Evolutionary conservation across 305 asterid genomes (phyloP).

Genomic region (Fraxinus baroniana): DNA sequence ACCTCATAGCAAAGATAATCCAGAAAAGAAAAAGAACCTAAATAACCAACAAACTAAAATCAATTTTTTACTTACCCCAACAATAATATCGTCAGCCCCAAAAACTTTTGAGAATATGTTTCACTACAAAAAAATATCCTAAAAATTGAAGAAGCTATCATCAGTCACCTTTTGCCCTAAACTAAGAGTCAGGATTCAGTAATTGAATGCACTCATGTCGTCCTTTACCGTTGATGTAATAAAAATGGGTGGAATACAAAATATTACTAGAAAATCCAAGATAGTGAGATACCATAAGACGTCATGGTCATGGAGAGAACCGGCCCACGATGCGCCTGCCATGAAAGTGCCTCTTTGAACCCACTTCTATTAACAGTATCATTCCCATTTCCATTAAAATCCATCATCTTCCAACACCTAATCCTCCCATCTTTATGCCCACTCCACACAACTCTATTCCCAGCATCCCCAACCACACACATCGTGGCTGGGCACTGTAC

Average conservation of each 20-base stretch:
- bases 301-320: conserved; percentile 80
- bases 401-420: conserved; percentile 77
- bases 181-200: not conserved
- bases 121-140: not conserved
- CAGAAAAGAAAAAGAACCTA: not conserved
- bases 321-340: conserved; percentile 90
- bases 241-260: conserved; percentile 2
- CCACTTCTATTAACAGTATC: conserved; percentile 29
- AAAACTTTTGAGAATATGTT: not conserved
- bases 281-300: conserved; percentile 55
- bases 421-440: conserved; percentile 91
- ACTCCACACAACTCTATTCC: conserved; percentile 77
- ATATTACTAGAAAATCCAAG: not conserved
- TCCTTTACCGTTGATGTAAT: not conserved
- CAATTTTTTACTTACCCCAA: not conserved
- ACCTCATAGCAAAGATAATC: not conserved
- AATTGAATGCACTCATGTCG: conserved; percentile 11
- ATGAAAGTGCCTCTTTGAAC: conserved; percentile 61
- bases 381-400: conserved; percentile 32
- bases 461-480: conserved; percentile 76
- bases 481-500: conserved; percentile 48
- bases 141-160: not conserved
- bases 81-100: not conserved
- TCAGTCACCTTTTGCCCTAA: not conserved
- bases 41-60: not conserved